phyloP scores from a whole-genome alignment of 2,329 filamentous ascomycete genomes.

The Trichoderma atroviride region DNA sequence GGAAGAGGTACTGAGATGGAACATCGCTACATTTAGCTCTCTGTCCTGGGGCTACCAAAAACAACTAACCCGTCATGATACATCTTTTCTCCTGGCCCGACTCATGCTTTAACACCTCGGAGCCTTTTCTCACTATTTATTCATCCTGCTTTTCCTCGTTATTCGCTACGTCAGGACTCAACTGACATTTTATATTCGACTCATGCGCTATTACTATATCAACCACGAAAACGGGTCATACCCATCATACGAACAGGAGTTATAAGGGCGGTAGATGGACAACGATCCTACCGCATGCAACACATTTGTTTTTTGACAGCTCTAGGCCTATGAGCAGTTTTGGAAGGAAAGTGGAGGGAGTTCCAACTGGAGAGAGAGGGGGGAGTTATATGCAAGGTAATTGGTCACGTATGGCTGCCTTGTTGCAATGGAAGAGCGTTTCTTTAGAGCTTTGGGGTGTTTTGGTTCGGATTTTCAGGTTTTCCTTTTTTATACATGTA shows the following conservation, averaged over 20 bases:
- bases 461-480: slow-evolving; percentile 4
- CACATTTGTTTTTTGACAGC: background rate
- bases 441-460: slow-evolving; percentile 4
- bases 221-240: slow-evolving; percentile 10
- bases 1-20: background rate
- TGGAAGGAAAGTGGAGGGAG: background rate
- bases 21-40: background rate
- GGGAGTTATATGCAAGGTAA: background rate
- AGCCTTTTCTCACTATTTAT: background rate
- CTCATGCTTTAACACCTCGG: background rate
- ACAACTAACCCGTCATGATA: background rate
- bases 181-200: slow-evolving; percentile 1
- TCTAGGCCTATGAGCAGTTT: background rate
- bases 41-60: background rate
- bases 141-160: background rate
- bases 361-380: background rate
- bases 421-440: background rate
- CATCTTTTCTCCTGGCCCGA: background rate
- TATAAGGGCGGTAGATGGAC: slow-evolving; percentile 23
- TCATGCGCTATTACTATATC: slow-evolving; percentile 11
- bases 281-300: slow-evolving; percentile 14
- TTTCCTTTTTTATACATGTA: background rate
- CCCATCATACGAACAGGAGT: slow-evolving; percentile 18
- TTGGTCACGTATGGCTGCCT: slow-evolving; percentile 7
- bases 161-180: background rate